phyloP scores from a whole-genome alignment of 208 protist species.

The Lotmaria passim region DNA sequence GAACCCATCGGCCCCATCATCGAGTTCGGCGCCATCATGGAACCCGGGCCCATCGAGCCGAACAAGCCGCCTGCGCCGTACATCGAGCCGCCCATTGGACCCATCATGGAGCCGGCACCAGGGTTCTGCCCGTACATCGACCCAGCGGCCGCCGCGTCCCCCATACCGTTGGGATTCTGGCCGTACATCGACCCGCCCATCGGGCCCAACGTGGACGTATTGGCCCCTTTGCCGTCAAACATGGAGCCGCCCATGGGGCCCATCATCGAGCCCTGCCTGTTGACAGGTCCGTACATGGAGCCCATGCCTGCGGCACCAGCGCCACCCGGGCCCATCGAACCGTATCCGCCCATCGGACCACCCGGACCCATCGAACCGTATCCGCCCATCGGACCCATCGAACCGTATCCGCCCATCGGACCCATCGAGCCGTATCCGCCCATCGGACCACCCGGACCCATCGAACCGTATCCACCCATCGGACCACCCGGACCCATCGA shows the following conservation, averaged over 20 bases:
- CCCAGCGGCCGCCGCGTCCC: background rate
- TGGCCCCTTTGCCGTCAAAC: constrained; percentile 24
- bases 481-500: constrained; percentile 18
- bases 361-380: constrained; percentile 23
- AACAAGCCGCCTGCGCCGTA: constrained; percentile 30
- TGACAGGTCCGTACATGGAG: constrained; percentile 5
- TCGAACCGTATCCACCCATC: constrained; percentile 9
- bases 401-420: constrained; percentile 26
- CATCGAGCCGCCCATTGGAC: constrained; percentile 39
- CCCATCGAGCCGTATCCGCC: constrained; percentile 23
- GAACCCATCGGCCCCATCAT: constrained; percentile 27
- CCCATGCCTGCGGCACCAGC: constrained; percentile 12
- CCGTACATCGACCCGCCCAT: constrained; percentile 32
- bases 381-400: constrained; percentile 22
- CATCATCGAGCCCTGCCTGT: background rate
- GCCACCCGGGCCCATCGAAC: constrained; percentile 8
- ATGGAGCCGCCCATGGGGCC: constrained; percentile 30
- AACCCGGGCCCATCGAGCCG: constrained; percentile 18
- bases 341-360: constrained; percentile 17
- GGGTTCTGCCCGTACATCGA: constrained; percentile 38
- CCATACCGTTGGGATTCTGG: background rate
- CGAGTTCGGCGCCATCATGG: constrained; percentile 28
- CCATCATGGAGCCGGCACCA: constrained; percentile 18
- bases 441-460: constrained; percentile 17
- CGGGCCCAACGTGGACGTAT: constrained; percentile 25